These are phyloP conservation scores for Macrocystidia cucumis DNA, from an alignment of 1,284 basidiomycete genomes.

Conservation along the genomic window DNA sequence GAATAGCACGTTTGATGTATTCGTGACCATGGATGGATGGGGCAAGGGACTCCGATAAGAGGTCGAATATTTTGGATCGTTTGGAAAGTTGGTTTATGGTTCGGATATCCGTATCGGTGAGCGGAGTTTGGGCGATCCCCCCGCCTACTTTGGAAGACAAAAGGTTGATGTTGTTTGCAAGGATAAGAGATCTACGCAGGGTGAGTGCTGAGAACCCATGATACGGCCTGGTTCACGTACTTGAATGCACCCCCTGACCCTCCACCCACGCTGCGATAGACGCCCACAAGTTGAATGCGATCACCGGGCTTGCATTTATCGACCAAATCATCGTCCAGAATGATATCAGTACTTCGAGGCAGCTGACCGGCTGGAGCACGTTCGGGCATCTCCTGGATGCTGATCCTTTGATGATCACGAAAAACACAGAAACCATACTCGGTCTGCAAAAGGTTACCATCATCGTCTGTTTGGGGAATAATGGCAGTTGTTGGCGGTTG, in stretches of 20 bases:
- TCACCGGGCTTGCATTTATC: conserved; percentile 98
- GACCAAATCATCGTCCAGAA: conserved; percentile 95
- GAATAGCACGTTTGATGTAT: conserved; percentile 91
- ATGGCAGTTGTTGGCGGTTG: conserved; percentile 88
- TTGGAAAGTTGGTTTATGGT: conserved; percentile 94
- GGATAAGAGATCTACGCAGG: conserved; percentile 72
- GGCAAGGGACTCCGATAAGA: conserved; percentile 92
- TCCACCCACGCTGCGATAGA: conserved; percentile 91
- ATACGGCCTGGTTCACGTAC: too few relatives aligned
- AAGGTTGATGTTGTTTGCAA: conserved; percentile 96
- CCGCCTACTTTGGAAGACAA: conserved; percentile 95
- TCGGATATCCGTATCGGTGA: conserved; percentile 94
- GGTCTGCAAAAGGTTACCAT: conserved; percentile 81
- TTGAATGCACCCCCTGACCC: conserved; percentile 87
- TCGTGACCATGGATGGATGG: conserved; percentile 97
- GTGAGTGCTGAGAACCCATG: too few relatives aligned
- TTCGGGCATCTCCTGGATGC: conserved; percentile 99
- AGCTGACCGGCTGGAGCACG: conserved; percentile 95
- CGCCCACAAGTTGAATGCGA: conserved; percentile 93
- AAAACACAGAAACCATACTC: conserved; percentile 94
- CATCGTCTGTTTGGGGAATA: conserved; percentile 88
- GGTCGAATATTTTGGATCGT: conserved; percentile 77
- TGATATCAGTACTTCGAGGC: conserved; percentile 92
- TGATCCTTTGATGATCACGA: conserved; percentile 95
- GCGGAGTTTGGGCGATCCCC: conserved; percentile 88